These are phyloP conservation scores for Plantago major DNA, from an alignment of 257 asterid genomes.

Conservation along the genomic window DNA sequence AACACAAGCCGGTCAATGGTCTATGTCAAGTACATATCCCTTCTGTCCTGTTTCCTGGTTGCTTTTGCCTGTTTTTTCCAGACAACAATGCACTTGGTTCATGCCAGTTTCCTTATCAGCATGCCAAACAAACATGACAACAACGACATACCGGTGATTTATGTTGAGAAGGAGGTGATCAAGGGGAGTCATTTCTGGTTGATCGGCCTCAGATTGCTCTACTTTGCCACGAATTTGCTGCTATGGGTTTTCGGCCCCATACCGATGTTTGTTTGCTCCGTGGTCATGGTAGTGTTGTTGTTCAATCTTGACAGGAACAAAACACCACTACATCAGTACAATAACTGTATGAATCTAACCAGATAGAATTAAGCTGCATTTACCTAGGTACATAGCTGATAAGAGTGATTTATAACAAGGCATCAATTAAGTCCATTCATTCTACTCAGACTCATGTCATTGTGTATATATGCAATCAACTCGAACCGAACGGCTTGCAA, in stretches of 20 bases:
- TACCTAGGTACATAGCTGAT: too few species aligned
- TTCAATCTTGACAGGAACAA: slow-evolving; percentile 40
- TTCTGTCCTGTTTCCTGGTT: slow-evolving; percentile 51
- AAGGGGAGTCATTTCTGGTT: slow-evolving; percentile 49
- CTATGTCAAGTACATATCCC: slow-evolving; percentile 43
- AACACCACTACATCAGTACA: slow-evolving; percentile 32
- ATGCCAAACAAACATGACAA: slow-evolving; percentile 41
- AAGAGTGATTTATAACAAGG: too few species aligned
- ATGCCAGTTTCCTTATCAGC: slow-evolving; percentile 55
- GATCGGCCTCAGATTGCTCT: slow-evolving; percentile 47
- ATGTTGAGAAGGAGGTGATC: slow-evolving; percentile 43
- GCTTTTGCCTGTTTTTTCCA: slow-evolving; percentile 58
- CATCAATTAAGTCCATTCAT: too few species aligned
- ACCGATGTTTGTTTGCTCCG: slow-evolving; percentile 52
- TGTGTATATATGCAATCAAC: too few species aligned
- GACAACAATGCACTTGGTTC: slow-evolving; percentile 40
- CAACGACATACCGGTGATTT: slow-evolving; percentile 26
- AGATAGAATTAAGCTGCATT: too few species aligned
- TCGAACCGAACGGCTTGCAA: too few species aligned
- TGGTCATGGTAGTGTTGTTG: slow-evolving; percentile 39
- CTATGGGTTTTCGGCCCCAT: slow-evolving; percentile 72
- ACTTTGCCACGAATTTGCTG: slow-evolving; percentile 42
- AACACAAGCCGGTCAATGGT: slow-evolving; percentile 31
- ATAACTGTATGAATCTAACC: too few species aligned
- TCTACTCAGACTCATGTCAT: too few species aligned